Evolutionary conservation across 495 filamentous ascomycete species (phyloP).

Genomic region (Hypoxylon subgilvum): DNA sequence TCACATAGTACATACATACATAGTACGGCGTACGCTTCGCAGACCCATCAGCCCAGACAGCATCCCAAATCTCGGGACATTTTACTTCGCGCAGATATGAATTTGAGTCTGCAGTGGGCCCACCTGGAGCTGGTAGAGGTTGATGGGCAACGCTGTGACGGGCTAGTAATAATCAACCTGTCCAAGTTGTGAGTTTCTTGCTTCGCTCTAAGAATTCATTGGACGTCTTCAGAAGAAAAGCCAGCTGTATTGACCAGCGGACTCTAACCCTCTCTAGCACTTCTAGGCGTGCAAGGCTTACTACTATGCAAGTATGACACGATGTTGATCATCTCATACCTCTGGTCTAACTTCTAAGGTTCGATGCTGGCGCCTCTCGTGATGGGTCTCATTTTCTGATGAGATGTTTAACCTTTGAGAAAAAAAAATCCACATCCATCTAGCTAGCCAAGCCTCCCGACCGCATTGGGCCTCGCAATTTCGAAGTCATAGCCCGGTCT

Average conservation of each 20-base stretch:
- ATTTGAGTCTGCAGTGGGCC: conserved; percentile 3
- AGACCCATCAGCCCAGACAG: conserved; percentile 25
- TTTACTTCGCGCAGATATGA: conserved; percentile 27
- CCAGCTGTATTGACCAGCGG: not conserved
- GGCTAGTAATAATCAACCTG: too few relatives aligned
- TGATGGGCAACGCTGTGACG: too few relatives aligned
- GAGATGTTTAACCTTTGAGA: conserved; percentile 2
- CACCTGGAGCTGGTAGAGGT: too few relatives aligned
- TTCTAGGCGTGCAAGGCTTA: conserved; percentile 1
- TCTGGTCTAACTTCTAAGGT: not conserved
- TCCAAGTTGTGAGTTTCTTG: too few relatives aligned
- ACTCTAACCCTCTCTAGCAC: too few relatives aligned
- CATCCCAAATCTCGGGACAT: conserved; percentile 32
- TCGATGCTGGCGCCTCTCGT: too few relatives aligned
- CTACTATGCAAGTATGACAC: conserved; percentile 3
- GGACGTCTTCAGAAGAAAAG: not conserved
- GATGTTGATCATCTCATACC: not conserved
- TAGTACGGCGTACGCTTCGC: conserved; percentile 1
- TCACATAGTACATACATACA: too few relatives aligned
- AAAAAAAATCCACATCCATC: conserved; percentile 24
- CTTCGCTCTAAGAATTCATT: too few relatives aligned
- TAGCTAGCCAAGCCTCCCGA: conserved; percentile 19
- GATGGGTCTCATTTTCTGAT: not conserved
- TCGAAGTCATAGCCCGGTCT: conserved; percentile 20
- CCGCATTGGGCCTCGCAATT: conserved; percentile 29